Conservation (phyloP, 345 rosid species). For the Gossypium mustelinum region DNA sequence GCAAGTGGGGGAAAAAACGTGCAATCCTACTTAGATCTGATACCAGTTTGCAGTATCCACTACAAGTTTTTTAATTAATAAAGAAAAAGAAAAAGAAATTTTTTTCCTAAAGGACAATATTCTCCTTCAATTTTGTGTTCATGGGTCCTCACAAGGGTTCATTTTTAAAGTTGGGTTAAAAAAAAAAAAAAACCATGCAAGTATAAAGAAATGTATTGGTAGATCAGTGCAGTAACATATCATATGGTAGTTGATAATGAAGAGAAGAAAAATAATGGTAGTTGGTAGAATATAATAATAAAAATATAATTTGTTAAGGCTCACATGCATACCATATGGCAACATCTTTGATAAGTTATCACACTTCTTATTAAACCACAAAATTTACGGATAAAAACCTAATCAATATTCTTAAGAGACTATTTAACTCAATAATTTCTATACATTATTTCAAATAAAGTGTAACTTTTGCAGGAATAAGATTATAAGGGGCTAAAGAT, state of each 20-base stretch:
- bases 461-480: no score
- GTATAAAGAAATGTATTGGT: not conserved
- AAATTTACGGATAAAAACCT: no score
- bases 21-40: not conserved
- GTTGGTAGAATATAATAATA: not conserved
- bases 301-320: not conserved
- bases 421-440: no score
- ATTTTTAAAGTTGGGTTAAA: not conserved
- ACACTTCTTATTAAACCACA: no score
- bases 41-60: not conserved
- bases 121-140: not conserved
- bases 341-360: constrained; percentile 10
- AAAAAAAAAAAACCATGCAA: not conserved
- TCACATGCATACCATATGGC: not conserved
- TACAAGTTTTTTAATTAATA: not conserved
- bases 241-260: not conserved
- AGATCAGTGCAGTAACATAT: not conserved
- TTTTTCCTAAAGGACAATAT: not conserved
- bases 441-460: no score
- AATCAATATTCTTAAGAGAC: no score
- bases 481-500: no score
- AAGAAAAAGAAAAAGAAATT: not conserved
- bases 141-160: not conserved
- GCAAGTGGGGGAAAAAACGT: not conserved
- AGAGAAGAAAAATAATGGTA: not conserved